Evolutionary conservation across 2,329 filamentous ascomycete genomes (phyloP).

Genomic region (Knoxdaviesia proteae): DNA sequence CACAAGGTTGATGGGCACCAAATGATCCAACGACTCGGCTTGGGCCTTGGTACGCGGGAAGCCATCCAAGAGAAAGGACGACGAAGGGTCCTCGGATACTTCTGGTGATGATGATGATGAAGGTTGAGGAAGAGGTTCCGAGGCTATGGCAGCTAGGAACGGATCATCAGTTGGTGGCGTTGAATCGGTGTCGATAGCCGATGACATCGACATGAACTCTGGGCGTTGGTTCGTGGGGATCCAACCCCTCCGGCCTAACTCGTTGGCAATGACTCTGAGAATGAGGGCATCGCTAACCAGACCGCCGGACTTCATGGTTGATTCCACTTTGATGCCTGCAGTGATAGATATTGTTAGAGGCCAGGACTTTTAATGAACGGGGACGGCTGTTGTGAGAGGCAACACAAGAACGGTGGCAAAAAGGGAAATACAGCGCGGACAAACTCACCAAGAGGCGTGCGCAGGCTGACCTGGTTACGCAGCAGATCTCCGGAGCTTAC

Average conservation of each 20-base stretch:
- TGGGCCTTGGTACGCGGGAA: conserved; percentile 79
- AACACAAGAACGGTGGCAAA: conserved; percentile 2
- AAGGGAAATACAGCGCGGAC: background rate
- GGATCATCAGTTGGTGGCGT: conserved; percentile 14
- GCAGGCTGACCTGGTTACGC: conserved; percentile 75
- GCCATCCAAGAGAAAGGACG: conserved; percentile 88
- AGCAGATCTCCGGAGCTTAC: conserved; percentile 90
- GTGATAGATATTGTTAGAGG: background rate
- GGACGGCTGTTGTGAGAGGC: background rate
- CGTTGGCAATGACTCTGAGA: conserved; percentile 75
- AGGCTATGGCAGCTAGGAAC: conserved; percentile 13
- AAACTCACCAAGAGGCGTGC: conserved; percentile 58
- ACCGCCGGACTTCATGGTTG: conserved; percentile 66
- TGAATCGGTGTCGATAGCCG: conserved; percentile 11
- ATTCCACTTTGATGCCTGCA: conserved; percentile 74
- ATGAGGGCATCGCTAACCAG: conserved; percentile 89
- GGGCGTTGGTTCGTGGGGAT: conserved; percentile 27
- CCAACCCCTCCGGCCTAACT: conserved; percentile 74
- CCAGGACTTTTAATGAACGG: background rate
- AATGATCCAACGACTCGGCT: conserved; percentile 52
- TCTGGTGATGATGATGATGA: conserved; percentile 5
- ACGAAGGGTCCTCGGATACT: conserved; percentile 47
- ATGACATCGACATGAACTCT: conserved; percentile 30
- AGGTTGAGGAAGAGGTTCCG: conserved; percentile 14
- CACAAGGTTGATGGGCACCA: conserved; percentile 89